Evolutionary conservation across 2,329 filamentous ascomycete species (phyloP), one percentile per base, ranked within the genome.

Genomic region (Hortaea werneckii): DNA sequence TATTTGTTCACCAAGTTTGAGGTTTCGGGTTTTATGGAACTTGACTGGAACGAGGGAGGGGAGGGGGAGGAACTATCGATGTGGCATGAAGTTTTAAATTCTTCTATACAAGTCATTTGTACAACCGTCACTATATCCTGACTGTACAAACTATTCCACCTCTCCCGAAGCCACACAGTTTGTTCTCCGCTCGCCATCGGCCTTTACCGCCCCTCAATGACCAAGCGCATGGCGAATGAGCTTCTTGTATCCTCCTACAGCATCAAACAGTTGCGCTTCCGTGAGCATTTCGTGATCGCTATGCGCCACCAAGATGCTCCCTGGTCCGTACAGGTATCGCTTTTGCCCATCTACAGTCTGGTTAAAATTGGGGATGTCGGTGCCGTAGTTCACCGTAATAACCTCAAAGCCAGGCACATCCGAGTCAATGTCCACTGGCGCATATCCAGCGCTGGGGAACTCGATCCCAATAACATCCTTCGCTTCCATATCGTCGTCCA

Each of bases 401-500:
- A 77, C 82, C n/a, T 92, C 80, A 51, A 96, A 95, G 0, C 85
- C 89, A n/a, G 85, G 76, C 5, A 95, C 82, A 58, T 94, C 85
- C 50, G 82, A 83, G 58, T 90, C 78, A 52, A 87, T 79, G 58
- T 86, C 75, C 1, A 95, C 80, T 0, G 86, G 85, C 0, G 81
- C 80, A 60, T 95, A 95, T 0, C 81, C 84, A 20, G 74, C 72
- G 12, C 65, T 63, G 0, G 58, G 59, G 60, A 85, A 90, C 1
- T 75, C 69, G 34, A 89, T 62, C 9, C 76, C 73, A 38, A 83
- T 47, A 67, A 82, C 64, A 3, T 68, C 67, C 46, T 62, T 59
- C 42, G 53, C 44, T n/a, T 55, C 42, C 40, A 56, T 45, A 6
- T 43, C 48, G 10, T 45, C 51, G 1, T 58, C 48, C 28, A 60